Evolutionary conservation across 2,329 filamentous ascomycete species (phyloP), one percentile per base, ranked within the genome.

Genomic region (Claviceps africana): DNA sequence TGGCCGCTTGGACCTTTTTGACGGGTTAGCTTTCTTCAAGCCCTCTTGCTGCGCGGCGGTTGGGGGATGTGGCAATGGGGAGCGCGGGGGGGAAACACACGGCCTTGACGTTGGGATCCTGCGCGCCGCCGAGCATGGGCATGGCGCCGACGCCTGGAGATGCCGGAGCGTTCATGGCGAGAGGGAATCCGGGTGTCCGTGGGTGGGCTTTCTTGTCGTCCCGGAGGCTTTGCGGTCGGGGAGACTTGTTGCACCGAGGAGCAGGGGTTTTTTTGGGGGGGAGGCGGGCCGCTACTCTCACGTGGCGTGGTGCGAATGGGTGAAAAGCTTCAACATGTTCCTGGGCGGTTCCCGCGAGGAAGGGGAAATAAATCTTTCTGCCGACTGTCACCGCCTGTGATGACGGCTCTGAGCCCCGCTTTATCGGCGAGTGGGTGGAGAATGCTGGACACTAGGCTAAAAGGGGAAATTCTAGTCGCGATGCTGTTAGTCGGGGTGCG

Each of bases 1-100:
- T 95, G 44, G 82, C 81, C 25, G 75, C 70, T 76, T 88, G 81
- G 73, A 95, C 85, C 86, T n/a, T n/a, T 93, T 58, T 43, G 39
- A 42, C 13, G 17, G 13, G 17, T 51, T 52, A 52, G 54, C 48
- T 48, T 48, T n/a, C n/a, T n/a, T n/a, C n/a, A n/a, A n/a, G n/a
- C 19, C n/a, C 19, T 42, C 22, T 45, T 28, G 13, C 4, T 28
- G 21, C 4, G 3, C 4, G 22, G 17, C n/a, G n/a, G 11, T 11
- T 19, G n/a, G 9, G 8, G 19, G 8, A 3, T 8, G n/a, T n/a
- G n/a, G n/a, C n/a, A n/a, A n/a, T 11, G 39, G 39, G 39, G 11
- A 10, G 39, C n/a, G n/a, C n/a, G 13, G 44, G 17, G 13, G 43
- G 28, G 25, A 47, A 48, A 64, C 71, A 50, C 64, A 76, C 73